phyloP scores from a whole-genome alignment of 495 filamentous ascomycete species.

The Neurospora sp. region DNA sequence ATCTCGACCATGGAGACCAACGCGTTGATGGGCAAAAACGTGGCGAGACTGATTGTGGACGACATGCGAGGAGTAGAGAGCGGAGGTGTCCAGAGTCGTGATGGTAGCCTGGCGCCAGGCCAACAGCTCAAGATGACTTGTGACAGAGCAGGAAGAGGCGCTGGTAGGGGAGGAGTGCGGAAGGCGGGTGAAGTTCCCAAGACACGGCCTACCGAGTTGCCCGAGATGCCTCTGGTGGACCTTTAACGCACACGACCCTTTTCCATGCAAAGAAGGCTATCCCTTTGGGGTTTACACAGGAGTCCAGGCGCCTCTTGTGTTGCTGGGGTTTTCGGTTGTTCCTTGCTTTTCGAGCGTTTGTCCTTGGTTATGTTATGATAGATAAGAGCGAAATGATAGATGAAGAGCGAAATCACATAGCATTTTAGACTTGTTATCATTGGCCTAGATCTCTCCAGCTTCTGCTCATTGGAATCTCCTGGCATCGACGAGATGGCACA shows the following conservation, averaged over 20 bases:
- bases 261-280: background rate
- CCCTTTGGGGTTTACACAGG: background rate
- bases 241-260: background rate
- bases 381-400: background rate
- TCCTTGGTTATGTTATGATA: background rate
- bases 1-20: conserved; percentile 99
- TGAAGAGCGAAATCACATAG: background rate
- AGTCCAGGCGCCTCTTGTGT: background rate
- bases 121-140: conserved; percentile 3
- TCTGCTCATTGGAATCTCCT: background rate
- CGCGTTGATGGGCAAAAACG: conserved; percentile 89
- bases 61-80: conserved; percentile 22
- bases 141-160: conserved; percentile 2
- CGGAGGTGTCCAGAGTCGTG: background rate
- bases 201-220: conserved; percentile 2
- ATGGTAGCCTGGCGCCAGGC: background rate
- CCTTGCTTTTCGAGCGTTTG: background rate
- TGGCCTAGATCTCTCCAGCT: background rate
- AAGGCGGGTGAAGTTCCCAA: conserved; percentile 3
- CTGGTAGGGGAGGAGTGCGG: background rate
- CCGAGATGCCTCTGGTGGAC: background rate
- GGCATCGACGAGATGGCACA: background rate
- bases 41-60: conserved; percentile 68
- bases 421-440: background rate
- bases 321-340: background rate